Percentiles rank a stretch among this genome's conserved stretches.
These are phyloP conservation scores for Aspergillus arachidicola DNA, from an alignment of 2,329 filamentous ascomycete species.

Conservation along the genomic window DNA sequence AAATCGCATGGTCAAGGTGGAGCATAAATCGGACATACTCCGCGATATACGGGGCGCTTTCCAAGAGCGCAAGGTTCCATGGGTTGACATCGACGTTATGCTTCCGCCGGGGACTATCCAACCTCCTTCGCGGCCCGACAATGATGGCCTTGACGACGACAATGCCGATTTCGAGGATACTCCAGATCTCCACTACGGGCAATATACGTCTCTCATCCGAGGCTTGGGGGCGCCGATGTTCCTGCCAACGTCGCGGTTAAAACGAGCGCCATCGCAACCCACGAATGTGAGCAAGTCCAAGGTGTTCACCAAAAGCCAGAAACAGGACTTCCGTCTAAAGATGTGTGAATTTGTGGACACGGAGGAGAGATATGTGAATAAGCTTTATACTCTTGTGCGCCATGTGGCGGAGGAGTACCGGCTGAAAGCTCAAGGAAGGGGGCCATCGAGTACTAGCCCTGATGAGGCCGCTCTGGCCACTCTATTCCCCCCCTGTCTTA, in stretches of 20 bases:
- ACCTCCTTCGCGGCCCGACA: constrained; percentile 62
- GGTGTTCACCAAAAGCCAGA: constrained; percentile 78
- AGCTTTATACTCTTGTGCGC: constrained; percentile 80
- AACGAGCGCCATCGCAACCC: constrained; percentile 83
- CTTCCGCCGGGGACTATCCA: constrained; percentile 75
- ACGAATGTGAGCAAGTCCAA: constrained; percentile 77
- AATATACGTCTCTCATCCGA: constrained; percentile 75
- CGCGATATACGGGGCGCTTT: constrained; percentile 73
- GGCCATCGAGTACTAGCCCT: constrained; percentile 67
- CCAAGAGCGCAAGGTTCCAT: constrained; percentile 78
- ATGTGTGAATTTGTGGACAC: constrained; percentile 90
- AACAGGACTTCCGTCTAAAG: constrained; percentile 81
- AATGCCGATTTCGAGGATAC: constrained; percentile 44
- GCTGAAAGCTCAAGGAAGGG: constrained; percentile 63
- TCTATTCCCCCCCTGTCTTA: constrained; percentile 79
- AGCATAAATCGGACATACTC: constrained; percentile 73
- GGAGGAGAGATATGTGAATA: constrained; percentile 89
- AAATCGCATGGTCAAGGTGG: constrained; percentile 78
- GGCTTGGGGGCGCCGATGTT: constrained; percentile 83
- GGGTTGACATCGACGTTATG: constrained; percentile 85
- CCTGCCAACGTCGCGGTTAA: constrained; percentile 79
- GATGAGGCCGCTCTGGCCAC: constrained; percentile 71
- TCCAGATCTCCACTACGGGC: constrained; percentile 65
- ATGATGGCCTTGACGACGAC: constrained; percentile 67
- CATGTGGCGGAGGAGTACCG: constrained; percentile 80